Evolutionary conservation across 257 asterid genomes (phyloP), one percentile per base, ranked within the genome.

Genomic region (Cordia subcordata): DNA sequence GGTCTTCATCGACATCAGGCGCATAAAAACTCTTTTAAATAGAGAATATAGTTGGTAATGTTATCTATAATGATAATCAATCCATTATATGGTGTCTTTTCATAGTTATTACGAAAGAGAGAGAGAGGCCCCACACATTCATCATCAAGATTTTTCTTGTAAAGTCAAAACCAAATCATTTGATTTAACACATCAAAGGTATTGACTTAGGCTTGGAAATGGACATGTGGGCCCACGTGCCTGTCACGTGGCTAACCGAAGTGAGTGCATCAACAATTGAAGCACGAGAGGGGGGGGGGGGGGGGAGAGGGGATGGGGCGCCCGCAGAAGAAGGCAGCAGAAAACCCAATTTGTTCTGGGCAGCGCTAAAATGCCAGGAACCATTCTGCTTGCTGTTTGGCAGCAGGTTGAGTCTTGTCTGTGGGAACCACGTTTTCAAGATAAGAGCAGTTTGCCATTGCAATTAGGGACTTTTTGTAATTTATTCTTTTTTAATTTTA

Each of bases 101-200:
- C 15, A 32, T 40, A 18, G 13, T 33, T 42, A 54, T 46, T 13
- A n/a, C n/a, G n/a, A n/a, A n/a, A n/a, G n/a, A n/a, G n/a, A n/a
- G n/a, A n/a, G 12, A 14, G 16, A 4, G 62, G 62, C 5, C 56
- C 67, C 73, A 42, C 12, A 39, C 45, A 60, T 20, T 4, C 3
- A 35, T 62, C 56, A 35, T 40, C 60, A 10, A 53, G 18, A 39
- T 16, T 58, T 58, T 57, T 16, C 54, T 58, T 57, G 9, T 11
- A 46, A 54, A 65, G 79, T 68, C 79, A 73, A 73, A 73, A 49
- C 69, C 59, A 16, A 54, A 64, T 63, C 65, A 44, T 63, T 68
- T 61, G 68, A 68, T 49, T 45, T 49, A 55, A 64, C 63, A 23
- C 47, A 42, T 42, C 47, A 27, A n/a, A 16, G 18, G 23, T 10